These are phyloP conservation scores for Epichloe baconii DNA, from an alignment of 2,329 filamentous ascomycete genomes.

Conservation along the genomic window DNA sequence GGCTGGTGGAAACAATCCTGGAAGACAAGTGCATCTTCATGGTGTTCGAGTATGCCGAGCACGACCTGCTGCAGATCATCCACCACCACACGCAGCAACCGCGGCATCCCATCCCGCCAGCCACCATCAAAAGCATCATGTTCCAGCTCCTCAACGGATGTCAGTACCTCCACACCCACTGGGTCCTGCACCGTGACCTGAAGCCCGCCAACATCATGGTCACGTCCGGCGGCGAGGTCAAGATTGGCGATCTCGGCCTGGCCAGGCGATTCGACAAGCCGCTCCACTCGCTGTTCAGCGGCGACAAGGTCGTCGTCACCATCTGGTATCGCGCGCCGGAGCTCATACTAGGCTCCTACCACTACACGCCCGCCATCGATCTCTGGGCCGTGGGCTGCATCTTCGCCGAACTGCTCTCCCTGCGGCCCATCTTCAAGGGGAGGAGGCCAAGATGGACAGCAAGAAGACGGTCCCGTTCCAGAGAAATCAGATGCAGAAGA, in stretches of 20 bases:
- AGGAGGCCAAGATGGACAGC: constrained; percentile 97
- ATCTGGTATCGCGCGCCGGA: constrained; percentile 99
- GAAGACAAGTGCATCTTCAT: constrained; percentile 99
- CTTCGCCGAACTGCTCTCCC: constrained; percentile 81
- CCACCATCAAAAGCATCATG: constrained; percentile 85
- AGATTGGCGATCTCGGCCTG: constrained; percentile 87
- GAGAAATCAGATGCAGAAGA: constrained; percentile 97
- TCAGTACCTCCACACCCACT: constrained; percentile 89
- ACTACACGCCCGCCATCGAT: constrained; percentile 95
- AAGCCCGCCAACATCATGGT: constrained; percentile 99
- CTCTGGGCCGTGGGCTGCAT: constrained; percentile 98
- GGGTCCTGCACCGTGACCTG: constrained; percentile 92
- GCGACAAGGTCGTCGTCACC: constrained; percentile 96
- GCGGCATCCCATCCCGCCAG: constrained; percentile 74
- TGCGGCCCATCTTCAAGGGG: constrained; percentile 97
- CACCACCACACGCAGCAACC: constrained; percentile 91
- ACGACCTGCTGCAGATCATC: constrained; percentile 94
- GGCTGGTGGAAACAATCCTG: constrained; percentile 85
- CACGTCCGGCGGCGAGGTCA: constrained; percentile 76
- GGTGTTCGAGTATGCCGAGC: constrained; percentile 98
- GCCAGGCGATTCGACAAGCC: constrained; percentile 91
- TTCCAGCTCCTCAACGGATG: constrained; percentile 92
- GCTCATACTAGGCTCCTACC: constrained; percentile 78
- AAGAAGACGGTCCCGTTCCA: constrained; percentile 98
- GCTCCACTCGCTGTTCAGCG: constrained; percentile 77